Base-by-base conservation (phyloP, 2,329 filamentous ascomycete species). In the Ophiocordyceps camponoti-rufipedis region DNA sequence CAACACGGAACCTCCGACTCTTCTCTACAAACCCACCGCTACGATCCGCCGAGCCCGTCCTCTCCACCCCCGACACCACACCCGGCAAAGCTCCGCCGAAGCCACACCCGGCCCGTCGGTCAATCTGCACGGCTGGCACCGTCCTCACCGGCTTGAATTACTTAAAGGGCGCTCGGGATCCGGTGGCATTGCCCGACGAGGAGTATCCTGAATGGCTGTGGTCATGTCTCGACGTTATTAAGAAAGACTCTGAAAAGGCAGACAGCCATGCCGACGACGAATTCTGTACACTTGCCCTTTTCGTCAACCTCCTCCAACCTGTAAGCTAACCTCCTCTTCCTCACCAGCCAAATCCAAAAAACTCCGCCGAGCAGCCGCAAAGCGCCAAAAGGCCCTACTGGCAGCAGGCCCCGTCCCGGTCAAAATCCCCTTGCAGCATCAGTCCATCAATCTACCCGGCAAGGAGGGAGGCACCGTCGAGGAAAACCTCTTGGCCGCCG, bases 171-270 rank as follows among this genome's bases (percentile, higher is more conserved):
- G 72, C 74, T 56, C 65, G 70, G 33, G 84, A 89, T 57, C 85
- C 85, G 0, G 67, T 89, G 6, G 85, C 85, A 10, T 61, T 79
- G 54, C 69, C 78, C 32, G 85, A 93, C 53, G 69, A 77, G 19
- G 82, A 83, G 49, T 93, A 93, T 62, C 85, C 85, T 3, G 68
- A 68, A 23, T 93, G 85, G 85, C 62, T 93, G 49, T 93, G 85
- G 85, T 69, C 63, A 3, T 78, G 82, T 52, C 64, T 91, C 46
- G 73, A 79, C 44, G 69, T 74, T 47, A 67, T 75, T 62, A 73
- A 75, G 61, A 75, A 71, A 56, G 60, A 56, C 4, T 62, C 63
- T 18, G 65, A 62, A 13, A 66, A 64, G 2, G 72, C 63, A 4
- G 73, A 69, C 4, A 71, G 68, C 11, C 70, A 69, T 10, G 74